These are phyloP conservation scores for Lyophyllum atratum DNA, from an alignment of 768 basidiomycete species.

Conservation along the genomic window DNA sequence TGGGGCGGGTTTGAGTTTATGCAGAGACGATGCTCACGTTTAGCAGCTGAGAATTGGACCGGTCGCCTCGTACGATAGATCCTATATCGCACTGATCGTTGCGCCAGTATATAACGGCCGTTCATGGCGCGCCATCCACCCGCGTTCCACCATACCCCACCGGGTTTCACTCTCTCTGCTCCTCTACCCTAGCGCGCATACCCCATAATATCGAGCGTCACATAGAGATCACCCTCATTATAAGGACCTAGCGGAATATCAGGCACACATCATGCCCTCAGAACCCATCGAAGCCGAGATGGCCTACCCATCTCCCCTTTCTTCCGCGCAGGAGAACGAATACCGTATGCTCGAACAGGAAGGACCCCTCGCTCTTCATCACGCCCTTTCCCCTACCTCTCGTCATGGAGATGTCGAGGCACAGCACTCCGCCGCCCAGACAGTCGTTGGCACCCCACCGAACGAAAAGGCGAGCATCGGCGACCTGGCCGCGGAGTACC, in stretches of 20 bases:
- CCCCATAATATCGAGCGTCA: background rate
- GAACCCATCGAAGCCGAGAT: conserved; percentile 10
- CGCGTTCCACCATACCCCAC: background rate
- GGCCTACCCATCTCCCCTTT: conserved; percentile 3
- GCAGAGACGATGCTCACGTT: background rate
- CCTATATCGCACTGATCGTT: background rate
- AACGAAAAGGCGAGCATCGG: conserved; percentile 28
- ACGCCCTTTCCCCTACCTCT: background rate
- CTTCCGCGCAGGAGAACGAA: conserved; percentile 6
- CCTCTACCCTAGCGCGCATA: background rate
- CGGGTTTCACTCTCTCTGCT: background rate
- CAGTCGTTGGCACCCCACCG: background rate
- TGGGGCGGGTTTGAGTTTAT: background rate
- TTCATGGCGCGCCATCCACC: background rate
- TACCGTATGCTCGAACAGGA: conserved; percentile 2
- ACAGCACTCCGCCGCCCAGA: background rate
- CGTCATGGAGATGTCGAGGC: conserved; percentile 1
- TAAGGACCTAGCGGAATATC: too few relatives aligned
- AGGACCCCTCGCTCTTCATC: background rate
- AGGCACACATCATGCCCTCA: conserved; percentile 1
- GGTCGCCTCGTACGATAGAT: background rate
- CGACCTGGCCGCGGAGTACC: conserved; percentile 28
- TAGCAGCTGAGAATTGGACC: background rate
- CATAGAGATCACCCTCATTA: too few relatives aligned
- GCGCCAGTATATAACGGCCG: background rate